Conservation (phyloP, 306 rosid species). For the Lathyrus aphaca region DNA sequence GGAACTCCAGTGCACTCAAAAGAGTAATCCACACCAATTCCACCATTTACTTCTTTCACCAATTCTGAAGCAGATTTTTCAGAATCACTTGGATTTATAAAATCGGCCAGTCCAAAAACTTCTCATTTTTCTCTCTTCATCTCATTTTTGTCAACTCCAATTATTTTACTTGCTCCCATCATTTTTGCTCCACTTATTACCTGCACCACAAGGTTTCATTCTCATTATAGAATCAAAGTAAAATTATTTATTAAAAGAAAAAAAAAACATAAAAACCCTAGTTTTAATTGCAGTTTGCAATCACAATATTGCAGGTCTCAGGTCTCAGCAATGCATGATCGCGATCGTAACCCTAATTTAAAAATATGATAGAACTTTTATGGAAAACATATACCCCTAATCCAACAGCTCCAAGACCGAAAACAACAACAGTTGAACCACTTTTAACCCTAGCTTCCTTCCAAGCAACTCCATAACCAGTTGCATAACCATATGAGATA, state of each 20-base stretch:
- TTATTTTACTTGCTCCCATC: conserved; percentile 50
- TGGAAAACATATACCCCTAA: conserved; percentile 38
- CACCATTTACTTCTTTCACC: conserved; percentile 48
- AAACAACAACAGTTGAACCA: conserved; percentile 41
- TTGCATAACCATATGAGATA: conserved; percentile 45
- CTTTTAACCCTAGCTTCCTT: conserved; percentile 43
- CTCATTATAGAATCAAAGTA: not conserved
- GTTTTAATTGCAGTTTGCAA: not conserved
- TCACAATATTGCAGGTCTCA: not conserved
- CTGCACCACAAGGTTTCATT: conserved; percentile 30
- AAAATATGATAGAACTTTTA: not conserved
- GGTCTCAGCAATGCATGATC: not conserved
- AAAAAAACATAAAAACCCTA: not conserved
- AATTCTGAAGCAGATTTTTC: conserved; percentile 44
- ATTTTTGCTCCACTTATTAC: conserved; percentile 51
- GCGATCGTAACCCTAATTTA: not conserved
- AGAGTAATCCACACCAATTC: conserved; percentile 61
- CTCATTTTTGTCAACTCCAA: conserved; percentile 59
- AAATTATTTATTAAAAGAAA: too few species aligned
- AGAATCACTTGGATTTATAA: conserved; percentile 43
- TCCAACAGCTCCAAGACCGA: conserved; percentile 47
- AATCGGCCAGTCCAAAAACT: conserved; percentile 58
- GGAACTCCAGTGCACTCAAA: conserved; percentile 59
- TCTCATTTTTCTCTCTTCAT: conserved; percentile 44
- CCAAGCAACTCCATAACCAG: conserved; percentile 46